Conservation (phyloP, 345 rosid species). For the Salix caprea region DNA sequence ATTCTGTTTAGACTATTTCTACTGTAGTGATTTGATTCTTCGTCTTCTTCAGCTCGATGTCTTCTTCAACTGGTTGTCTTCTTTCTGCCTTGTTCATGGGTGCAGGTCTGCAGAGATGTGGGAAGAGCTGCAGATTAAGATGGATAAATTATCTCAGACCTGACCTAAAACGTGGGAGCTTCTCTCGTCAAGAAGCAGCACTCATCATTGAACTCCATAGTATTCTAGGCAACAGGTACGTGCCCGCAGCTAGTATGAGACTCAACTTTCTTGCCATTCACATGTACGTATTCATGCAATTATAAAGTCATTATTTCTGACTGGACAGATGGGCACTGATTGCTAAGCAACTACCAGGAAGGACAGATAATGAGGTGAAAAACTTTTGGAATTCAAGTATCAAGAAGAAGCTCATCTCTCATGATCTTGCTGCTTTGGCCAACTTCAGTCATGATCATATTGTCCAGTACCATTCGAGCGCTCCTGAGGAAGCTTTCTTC, state of each 20-base stretch:
- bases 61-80: neutral
- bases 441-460: conserved; percentile 18
- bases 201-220: conserved; percentile 92
- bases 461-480: conserved; percentile 20
- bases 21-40: neutral
- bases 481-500: conserved; percentile 39
- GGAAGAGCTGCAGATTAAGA: conserved; percentile 94
- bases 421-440: conserved; percentile 31
- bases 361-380: conserved; percentile 36
- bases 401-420: conserved; percentile 30
- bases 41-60: neutral
- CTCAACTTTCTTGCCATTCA: neutral
- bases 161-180: conserved; percentile 91
- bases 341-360: conserved; percentile 31
- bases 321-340: conserved; percentile 31
- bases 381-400: conserved; percentile 36
- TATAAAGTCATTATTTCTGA: neutral
- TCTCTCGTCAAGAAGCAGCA: conserved; percentile 90
- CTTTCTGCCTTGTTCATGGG: neutral
- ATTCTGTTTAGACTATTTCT: too few species aligned
- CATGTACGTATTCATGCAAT: neutral
- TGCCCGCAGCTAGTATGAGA: neutral
- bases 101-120: conserved; percentile 89
- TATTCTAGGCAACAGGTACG: conserved; percentile 85
- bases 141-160: conserved; percentile 97